Evolutionary conservation across 805 yeast genomes (phyloP), one percentile per base, ranked within the genome.

Genomic region (Saturnispora kantuleensis): DNA sequence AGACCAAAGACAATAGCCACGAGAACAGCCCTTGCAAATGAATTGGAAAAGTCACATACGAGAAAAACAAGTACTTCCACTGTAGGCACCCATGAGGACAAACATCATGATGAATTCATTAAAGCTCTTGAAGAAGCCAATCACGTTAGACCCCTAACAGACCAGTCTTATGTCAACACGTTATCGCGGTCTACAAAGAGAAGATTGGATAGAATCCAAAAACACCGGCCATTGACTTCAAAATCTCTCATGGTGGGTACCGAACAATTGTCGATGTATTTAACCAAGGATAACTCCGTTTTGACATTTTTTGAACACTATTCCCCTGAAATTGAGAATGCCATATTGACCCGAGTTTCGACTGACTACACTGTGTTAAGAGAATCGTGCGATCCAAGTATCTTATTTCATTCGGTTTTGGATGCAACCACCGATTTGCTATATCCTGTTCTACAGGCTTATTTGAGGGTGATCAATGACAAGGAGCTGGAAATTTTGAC

Each of bases 281-380:
- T 77, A 13, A 59, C 70, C 13, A 56, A 63, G 6, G 64, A 69
- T 39, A 65, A 69, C 37, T 68, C 77, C 0, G 71, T 77, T 10
- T 66, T 77, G 4, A 67, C 81, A 0, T 74, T 77, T 50, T 77
- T 77, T 54, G 83, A 77, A 53, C 70, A 74, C 48, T 67, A 76
- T 4, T 79, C 77, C 5, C 66, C 68, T 38, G 76, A 73, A 39
- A 66, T 77, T 18, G 77, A 72, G 44, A 61, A 62, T 31, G 80
- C 82, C 1, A 67, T 77, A 10, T 57, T 76, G 26, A 58, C 71
- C 2, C 64, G 82, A 21, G 60, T 77, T 31, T 55, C 66, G 33
- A 58, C 73, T 1, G 66, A 63, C 4, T 65, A 68, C 31, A 73
- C 82, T 0, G 59, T 75, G 32, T 52, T 77, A 26, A 58, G 80